Conservation (phyloP, 768 basidiomycete genomes). For the Boletales sp. region DNA sequence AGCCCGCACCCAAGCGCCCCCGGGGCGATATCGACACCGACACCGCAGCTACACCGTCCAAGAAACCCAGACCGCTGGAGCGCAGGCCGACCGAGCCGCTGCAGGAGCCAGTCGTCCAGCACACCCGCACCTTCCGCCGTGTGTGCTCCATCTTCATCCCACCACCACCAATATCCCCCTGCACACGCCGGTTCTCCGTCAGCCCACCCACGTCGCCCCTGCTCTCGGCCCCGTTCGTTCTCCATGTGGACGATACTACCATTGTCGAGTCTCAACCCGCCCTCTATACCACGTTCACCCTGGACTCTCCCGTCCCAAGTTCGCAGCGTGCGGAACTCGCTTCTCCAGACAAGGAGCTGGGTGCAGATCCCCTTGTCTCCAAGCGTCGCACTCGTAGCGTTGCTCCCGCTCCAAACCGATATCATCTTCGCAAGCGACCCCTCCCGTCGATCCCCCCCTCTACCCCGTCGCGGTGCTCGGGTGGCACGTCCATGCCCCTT, state of each 20-base stretch:
- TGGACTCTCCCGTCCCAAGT: constrained; percentile 18
- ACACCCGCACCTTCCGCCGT: constrained; percentile 15
- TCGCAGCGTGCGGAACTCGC: constrained; percentile 6
- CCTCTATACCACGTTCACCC: constrained; percentile 36
- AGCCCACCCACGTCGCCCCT: constrained; percentile 29
- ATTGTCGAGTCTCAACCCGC: constrained; percentile 7
- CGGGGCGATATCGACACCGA: constrained; percentile 20
- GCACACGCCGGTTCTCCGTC: constrained; percentile 6
- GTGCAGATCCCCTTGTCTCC: constrained; percentile 3
- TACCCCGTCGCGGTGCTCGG: not conserved
- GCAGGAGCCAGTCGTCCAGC: constrained; percentile 17
- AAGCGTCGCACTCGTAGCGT: constrained; percentile 10
- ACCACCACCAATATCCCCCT: constrained; percentile 5
- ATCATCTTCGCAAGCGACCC: constrained; percentile 30
- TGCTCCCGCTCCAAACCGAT: constrained; percentile 18
- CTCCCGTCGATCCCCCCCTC: constrained; percentile 1
- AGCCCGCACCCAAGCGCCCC: constrained; percentile 42
- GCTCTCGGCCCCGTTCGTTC: constrained; percentile 29
- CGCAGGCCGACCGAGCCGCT: constrained; percentile 35
- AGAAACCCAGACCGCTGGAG: constrained; percentile 27
- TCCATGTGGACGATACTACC: constrained; percentile 32
- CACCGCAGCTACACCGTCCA: not conserved
- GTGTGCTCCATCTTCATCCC: constrained; percentile 13
- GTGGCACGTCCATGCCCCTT: constrained; percentile 10
- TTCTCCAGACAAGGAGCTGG: constrained; percentile 5